Evolutionary conservation across 169 alveolate species (phyloP).

Genomic region (Prorocentrum cordatum): DNA sequence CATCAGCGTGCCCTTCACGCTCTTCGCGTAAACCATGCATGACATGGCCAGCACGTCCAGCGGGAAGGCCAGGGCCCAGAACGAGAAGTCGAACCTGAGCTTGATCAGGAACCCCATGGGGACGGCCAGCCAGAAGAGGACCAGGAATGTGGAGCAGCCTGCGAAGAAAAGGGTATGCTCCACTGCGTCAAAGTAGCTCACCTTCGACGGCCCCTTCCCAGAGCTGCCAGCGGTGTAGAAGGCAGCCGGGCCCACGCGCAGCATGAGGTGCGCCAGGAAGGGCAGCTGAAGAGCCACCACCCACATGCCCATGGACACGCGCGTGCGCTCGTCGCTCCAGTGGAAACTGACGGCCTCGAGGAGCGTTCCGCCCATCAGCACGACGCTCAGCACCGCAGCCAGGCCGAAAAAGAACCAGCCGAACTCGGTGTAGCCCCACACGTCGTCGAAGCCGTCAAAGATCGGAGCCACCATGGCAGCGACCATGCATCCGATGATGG

Average conservation of each 20-base stretch:
- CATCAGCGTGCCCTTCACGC: not conserved
- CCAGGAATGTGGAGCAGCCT: not conserved
- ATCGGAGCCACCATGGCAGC: not conserved
- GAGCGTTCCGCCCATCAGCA: not conserved
- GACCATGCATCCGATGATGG: not conserved
- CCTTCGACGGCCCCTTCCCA: too few species aligned
- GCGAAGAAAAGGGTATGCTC: not conserved
- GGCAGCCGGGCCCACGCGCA: not conserved
- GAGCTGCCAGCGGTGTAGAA: not conserved
- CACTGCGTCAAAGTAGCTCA: not conserved
- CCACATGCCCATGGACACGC: not conserved
- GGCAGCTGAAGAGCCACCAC: not conserved
- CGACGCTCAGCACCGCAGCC: not conserved
- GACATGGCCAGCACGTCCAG: not conserved
- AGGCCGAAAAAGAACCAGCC: not conserved
- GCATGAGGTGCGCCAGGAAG: not conserved
- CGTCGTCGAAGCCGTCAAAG: not conserved
- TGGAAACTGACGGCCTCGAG: not conserved
- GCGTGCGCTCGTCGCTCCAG: not conserved
- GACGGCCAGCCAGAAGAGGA: not conserved
- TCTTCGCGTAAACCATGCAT: not conserved
- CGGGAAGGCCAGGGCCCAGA: not conserved
- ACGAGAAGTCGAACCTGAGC: not conserved
- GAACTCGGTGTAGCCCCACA: not conserved
- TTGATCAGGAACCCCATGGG: not conserved